phyloP scores from a whole-genome alignment of 352 stramenopile genomes.

The Phytophthora kernoviae region DNA sequence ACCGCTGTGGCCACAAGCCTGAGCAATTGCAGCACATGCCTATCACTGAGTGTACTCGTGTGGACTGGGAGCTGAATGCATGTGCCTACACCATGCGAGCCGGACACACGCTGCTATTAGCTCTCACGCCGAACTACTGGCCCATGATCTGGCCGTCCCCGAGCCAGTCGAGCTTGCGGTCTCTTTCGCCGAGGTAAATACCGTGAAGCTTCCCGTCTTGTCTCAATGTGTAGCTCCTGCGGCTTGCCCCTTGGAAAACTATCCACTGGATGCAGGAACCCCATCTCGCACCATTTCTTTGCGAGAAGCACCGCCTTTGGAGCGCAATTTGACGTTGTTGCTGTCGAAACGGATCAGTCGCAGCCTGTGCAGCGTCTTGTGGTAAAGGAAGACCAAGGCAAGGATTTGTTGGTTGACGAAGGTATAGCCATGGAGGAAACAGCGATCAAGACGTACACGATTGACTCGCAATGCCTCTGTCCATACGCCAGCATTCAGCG shows the following conservation, averaged over 20 bases:
- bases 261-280: slow-evolving; percentile 37
- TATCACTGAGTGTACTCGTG: slow-evolving; percentile 23
- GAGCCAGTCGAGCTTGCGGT: slow-evolving; percentile 40
- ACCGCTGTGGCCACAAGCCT: slow-evolving; percentile 39
- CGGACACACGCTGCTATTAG: slow-evolving; percentile 41
- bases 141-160: slow-evolving; percentile 57
- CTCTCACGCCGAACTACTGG: slow-evolving; percentile 55
- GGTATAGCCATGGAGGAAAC: slow-evolving; percentile 53
- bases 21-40: slow-evolving; percentile 43
- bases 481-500: slow-evolving; percentile 42
- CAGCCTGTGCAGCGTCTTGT: slow-evolving; percentile 38
- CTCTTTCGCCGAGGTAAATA: slow-evolving; percentile 33
- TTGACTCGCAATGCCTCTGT: slow-evolving; percentile 37
- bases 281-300: slow-evolving; percentile 38
- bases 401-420: slow-evolving; percentile 50
- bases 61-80: slow-evolving; percentile 47
- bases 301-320: slow-evolving; percentile 35
- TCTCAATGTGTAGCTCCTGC: not conserved
- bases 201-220: slow-evolving; percentile 43
- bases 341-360: slow-evolving; percentile 40
- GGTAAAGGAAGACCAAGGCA: slow-evolving; percentile 47
- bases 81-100: slow-evolving; percentile 44
- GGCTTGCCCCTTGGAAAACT: slow-evolving; percentile 37
- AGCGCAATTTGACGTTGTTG: slow-evolving; percentile 37
- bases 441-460: slow-evolving; percentile 47